Evolutionary conservation across 2,329 filamentous ascomycete species (phyloP), one percentile per base, ranked within the genome.

Genomic region (Cercospora beticola): DNA sequence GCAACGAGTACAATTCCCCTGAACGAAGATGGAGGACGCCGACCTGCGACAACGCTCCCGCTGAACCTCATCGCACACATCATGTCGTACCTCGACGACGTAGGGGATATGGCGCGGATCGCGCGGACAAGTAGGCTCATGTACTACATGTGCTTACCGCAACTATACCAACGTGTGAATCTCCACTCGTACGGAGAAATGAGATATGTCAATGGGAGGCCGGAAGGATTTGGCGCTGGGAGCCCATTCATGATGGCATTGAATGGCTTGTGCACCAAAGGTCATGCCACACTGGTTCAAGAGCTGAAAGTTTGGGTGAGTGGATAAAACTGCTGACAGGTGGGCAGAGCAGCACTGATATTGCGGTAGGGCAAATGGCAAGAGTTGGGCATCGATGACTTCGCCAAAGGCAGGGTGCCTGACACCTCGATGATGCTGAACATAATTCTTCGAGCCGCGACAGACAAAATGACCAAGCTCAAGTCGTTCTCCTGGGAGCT

Each of bases 351-450:
- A 21, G 12, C 23, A 56, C 64, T 61, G 64, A 61, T 66, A 21
- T 9, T 18, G 12, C 4, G n/a, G 23, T 18, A 66, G 64, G 88
- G 88, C 23, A 82, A 87, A 28, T 89, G 86, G 86, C 82, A 82
- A 64, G 87, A 88, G 73, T 79, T 82, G 62, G 86, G 87, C 63
- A 73, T 86, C 23, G 85, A 88, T 63, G 86, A 89, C 70, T 85
- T 87, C 76, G 83, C 85, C 66, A 84, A 83, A 57, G 87, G 87
- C 0, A 81, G 87, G 43, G 85, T 89, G 64, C 86, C 87, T n/a
- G 87, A 89, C 78, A 87, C 85, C 56, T 85, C 83, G 43, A 89
- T 89, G 86, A 83, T 90, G 81, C 79, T 89, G 74, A 88, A 88
- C 75, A 86, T 88, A 61, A 82, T 85, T 2, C 80, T 88, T 62